Evolutionary conservation across 2,329 filamentous ascomycete genomes (phyloP), one percentile per base, ranked within the genome.

Genomic region (Phoma sp.): DNA sequence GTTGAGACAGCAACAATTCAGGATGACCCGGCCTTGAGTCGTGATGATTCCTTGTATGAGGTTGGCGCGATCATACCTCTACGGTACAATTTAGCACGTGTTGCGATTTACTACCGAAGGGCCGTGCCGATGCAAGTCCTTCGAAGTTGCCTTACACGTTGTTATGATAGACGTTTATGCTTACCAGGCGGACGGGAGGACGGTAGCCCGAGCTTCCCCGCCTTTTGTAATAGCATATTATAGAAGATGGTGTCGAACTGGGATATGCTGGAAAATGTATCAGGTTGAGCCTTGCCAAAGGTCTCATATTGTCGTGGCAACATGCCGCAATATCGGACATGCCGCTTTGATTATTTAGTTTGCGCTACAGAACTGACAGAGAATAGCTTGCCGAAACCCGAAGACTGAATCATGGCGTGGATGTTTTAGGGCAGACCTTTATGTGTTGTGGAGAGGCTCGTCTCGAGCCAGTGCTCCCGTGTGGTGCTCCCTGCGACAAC

Each of bases 401-500:
- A 54, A 20, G 11, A 30, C 32, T 38, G 39, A 39, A 26, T 53
- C 38, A 39, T 26, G 26, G 29, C 21, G 39, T 42, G 23, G 17
- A 20, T 25, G 17, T 20, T 32, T 17, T 33, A 48, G 38, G 32
- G 33, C 18, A 15, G 17, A 32, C 25, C 33, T 33, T 34, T 38
- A 21, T 42, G 7, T 34, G 37, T 15, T 42, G 32, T 38, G 39
- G 51, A 53, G 38, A 43, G 32, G 32, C 38, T 53, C 50, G 48
- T 48, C 51, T 53, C 15, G 50, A 52, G 40, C 25, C 26, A 54
- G 25, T 17, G 34, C 51, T 34, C 51, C 33, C 51, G 39, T 34
- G 14, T 54, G 51, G 45, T 49, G 45, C 45, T 34, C 51, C 51
- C 45, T 54, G 39, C 34, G 15, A 48, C 29, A 45, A 54, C 51